phyloP scores from a whole-genome alignment of 2,329 filamentous ascomycete species.

The Penicillium freii region DNA sequence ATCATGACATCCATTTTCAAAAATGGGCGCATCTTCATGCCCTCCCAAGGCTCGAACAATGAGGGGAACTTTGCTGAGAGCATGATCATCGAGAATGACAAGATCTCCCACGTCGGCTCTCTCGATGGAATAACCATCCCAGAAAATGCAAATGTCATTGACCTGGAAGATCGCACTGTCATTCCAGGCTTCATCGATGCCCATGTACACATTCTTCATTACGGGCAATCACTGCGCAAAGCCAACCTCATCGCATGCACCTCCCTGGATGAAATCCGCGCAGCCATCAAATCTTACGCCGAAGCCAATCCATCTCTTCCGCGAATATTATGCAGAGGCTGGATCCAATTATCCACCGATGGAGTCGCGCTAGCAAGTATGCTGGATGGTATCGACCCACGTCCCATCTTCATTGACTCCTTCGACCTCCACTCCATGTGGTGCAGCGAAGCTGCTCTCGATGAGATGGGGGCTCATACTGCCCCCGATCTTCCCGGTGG shows the following conservation, averaged over 20 bases:
- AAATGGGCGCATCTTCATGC: slow-evolving; percentile 37
- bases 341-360: slow-evolving; percentile 51
- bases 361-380: slow-evolving; percentile 46
- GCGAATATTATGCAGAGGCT: slow-evolving; percentile 48
- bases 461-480: slow-evolving; percentile 45
- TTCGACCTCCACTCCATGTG: slow-evolving; percentile 54
- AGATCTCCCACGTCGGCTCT: slow-evolving; percentile 44
- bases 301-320: slow-evolving; percentile 39
- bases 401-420: slow-evolving; percentile 51
- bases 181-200: slow-evolving; percentile 52
- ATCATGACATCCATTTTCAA: slow-evolving; percentile 31
- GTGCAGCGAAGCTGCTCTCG: slow-evolving; percentile 50
- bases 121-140: slow-evolving; percentile 27
- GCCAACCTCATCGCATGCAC: slow-evolving; percentile 45
- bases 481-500: slow-evolving; percentile 48
- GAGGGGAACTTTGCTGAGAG: slow-evolving; percentile 28
- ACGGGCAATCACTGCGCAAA: slow-evolving; percentile 50
- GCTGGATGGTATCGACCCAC: slow-evolving; percentile 49
- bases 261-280: slow-evolving; percentile 45
- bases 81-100: slow-evolving; percentile 43
- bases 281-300: slow-evolving; percentile 44
- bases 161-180: slow-evolving; percentile 41
- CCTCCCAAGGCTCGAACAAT: not conserved
- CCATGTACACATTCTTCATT: slow-evolving; percentile 52
- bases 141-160: slow-evolving; percentile 26